These are phyloP conservation scores for Sindora glabra DNA, from an alignment of 306 rosid species.

Conservation along the genomic window DNA sequence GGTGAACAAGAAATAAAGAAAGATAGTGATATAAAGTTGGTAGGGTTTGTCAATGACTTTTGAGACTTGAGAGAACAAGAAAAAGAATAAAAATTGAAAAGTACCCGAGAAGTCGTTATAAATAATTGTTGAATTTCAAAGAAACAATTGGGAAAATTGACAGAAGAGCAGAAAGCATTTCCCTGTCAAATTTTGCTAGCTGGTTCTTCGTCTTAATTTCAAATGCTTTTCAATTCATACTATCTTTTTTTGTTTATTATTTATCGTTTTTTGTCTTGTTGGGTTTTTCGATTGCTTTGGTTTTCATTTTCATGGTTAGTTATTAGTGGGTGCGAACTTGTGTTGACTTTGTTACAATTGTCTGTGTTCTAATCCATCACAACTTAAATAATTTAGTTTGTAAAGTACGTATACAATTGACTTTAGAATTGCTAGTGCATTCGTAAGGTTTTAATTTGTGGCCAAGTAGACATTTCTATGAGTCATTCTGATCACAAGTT, in stretches of 20 bases:
- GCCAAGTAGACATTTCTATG: no score
- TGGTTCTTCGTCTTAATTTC: slow-evolving; percentile 3
- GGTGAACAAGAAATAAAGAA: slow-evolving; percentile 46
- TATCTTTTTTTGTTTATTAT: not conserved
- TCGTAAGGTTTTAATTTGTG: no score
- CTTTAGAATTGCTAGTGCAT: no score
- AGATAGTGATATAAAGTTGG: slow-evolving; percentile 27
- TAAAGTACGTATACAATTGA: no score
- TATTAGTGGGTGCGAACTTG: slow-evolving; percentile 41
- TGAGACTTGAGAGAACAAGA: slow-evolving; percentile 21
- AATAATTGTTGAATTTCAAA: not conserved
- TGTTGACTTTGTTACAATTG: not conserved
- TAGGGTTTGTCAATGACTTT: slow-evolving; percentile 64
- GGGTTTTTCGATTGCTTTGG: slow-evolving; percentile 18
- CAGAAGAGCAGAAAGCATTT: slow-evolving; percentile 19
- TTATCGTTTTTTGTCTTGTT: not conserved
- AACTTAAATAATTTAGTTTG: no score
- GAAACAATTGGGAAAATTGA: slow-evolving; percentile 18
- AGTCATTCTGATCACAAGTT: no score
- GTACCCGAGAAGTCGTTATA: slow-evolving; percentile 10
- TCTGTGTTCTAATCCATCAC: not conserved
- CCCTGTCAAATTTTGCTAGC: slow-evolving; percentile 28
- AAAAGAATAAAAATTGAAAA: not conserved
- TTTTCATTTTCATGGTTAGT: slow-evolving; percentile 52
- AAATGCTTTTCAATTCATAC: no score